Base-by-base conservation (phyloP, 257 asterid species). In the Agastache rugosa region DNA sequence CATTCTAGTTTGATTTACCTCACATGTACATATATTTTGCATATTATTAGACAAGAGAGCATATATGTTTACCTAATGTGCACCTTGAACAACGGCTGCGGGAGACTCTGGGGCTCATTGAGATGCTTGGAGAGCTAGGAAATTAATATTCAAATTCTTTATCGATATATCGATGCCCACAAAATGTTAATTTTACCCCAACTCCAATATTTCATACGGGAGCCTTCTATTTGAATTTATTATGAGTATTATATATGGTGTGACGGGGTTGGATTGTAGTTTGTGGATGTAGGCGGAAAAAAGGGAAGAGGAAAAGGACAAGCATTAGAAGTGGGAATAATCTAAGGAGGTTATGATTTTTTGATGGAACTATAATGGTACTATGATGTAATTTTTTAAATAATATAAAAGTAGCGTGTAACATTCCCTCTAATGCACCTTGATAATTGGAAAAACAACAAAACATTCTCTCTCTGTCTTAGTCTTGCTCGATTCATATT, bases 241-340 rank as follows among this genome's bases (percentile, higher is more conserved):
- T 60, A 29, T 12, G 39, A 58, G 22, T 60, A 31, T 27, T 29
- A 60, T 29, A 60, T 29, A 60, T 35, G 48, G 51, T 39, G 69
- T 63, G 51, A n/a, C 27, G 66, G 73, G 15, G 1, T 83, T 84
- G 90, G 90, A 84, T 10, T 51, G 34, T 84, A 76, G 85, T 68
- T 59, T 25, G 61, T 85, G 87, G 89, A 78, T 77, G 42, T 60
- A 12, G 79, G 67, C 48, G 37, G 70, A 27, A 45, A 44, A 63
- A 48, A 17, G 45, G 54, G 23, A 17, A 42, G 56, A 37, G 76
- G 81, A 83, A 70, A 27, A 78, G 39, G 91, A 86, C 93, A 83
- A 81, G 69, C 81, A 87, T 76, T 68, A 77, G 87, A 79, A 85
- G 90, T 85, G 92, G 84, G 87, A 86, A 85, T 88, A 85, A 81